Percentiles rank a stretch among this genome's conserved stretches.
Conservation (phyloP, 176 grass and related monocot species). For the Puya raimondii region DNA sequence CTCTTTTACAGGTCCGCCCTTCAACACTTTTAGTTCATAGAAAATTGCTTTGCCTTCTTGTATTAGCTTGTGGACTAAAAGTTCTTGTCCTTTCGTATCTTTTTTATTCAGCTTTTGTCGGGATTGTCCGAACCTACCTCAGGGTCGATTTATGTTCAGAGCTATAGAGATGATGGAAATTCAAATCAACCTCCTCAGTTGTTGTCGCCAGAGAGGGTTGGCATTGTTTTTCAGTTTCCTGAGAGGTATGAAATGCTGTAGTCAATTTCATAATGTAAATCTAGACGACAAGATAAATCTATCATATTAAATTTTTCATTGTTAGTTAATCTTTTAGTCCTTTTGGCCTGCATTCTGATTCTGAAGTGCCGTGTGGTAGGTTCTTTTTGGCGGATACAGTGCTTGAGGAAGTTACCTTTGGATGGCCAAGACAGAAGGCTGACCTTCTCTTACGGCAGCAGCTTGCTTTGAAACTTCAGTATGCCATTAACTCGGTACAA, state of each 20-base stretch:
- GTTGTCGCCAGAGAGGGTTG: constrained; percentile 56
- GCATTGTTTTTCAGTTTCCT: constrained; percentile 96
- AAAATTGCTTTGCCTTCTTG: not conserved
- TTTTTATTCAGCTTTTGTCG: constrained; percentile 53
- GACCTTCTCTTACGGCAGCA: constrained; percentile 38
- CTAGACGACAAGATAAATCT: not conserved
- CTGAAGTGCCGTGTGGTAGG: constrained; percentile 14
- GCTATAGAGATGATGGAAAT: constrained; percentile 46
- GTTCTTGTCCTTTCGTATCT: not conserved
- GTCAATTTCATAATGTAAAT: constrained; percentile 12
- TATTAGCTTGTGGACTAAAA: not conserved
- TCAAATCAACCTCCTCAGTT: constrained; percentile 27
- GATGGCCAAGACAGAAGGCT: constrained; percentile 77
- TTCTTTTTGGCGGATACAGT: constrained; percentile 88
- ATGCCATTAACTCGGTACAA: constrained; percentile 62
- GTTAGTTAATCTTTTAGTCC: not conserved
- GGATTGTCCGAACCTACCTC: constrained; percentile 52
- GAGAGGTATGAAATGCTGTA: constrained; percentile 56
- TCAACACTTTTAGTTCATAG: not conserved
- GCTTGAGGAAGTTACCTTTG: constrained; percentile 84
- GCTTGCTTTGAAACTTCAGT: constrained; percentile 57
- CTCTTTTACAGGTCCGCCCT: constrained; percentile 71
- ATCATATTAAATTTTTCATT: not conserved
- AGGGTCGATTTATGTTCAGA: constrained; percentile 59
- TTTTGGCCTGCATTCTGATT: not conserved